phyloP scores from a whole-genome alignment of 2,329 filamentous ascomycete species.

The Didymella segeticola region DNA sequence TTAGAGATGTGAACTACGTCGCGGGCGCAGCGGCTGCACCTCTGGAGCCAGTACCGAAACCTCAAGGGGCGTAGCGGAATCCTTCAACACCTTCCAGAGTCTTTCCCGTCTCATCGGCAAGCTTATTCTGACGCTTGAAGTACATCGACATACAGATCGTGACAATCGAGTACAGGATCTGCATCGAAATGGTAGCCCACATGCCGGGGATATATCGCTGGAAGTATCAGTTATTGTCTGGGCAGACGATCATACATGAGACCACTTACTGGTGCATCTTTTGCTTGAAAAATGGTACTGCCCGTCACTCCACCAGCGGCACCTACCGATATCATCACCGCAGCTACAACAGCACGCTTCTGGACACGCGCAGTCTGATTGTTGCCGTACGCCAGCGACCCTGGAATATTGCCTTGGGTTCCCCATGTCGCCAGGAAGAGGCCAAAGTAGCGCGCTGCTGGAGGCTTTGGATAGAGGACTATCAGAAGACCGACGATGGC shows the following conservation, averaged over 20 bases:
- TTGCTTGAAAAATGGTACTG: conserved; percentile 34
- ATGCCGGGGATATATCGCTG: conserved; percentile 37
- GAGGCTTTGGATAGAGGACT: conserved; percentile 27
- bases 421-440: conserved; percentile 34
- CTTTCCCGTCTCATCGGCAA: conserved; percentile 32
- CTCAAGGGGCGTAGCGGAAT: conserved; percentile 35
- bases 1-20: not conserved
- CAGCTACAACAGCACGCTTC: conserved; percentile 41
- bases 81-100: conserved; percentile 35
- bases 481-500: conserved; percentile 31
- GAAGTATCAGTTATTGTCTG: not conserved
- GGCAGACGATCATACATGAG: too few relatives aligned
- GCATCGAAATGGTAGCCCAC: conserved; percentile 39
- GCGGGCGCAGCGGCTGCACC: not conserved
- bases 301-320: conserved; percentile 36
- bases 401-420: conserved; percentile 27
- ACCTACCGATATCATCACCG: conserved; percentile 37
- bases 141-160: conserved; percentile 36
- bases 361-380: conserved; percentile 41
- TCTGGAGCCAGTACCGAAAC: not conserved
- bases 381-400: conserved; percentile 34
- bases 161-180: conserved; percentile 30
- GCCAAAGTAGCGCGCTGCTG: conserved; percentile 35
- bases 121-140: conserved; percentile 28
- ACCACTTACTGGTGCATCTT: conserved; percentile 33